These are phyloP conservation scores for Cutaneotrichosporon cutaneum DNA, from an alignment of 1,284 basidiomycete species.

Conservation along the genomic window DNA sequence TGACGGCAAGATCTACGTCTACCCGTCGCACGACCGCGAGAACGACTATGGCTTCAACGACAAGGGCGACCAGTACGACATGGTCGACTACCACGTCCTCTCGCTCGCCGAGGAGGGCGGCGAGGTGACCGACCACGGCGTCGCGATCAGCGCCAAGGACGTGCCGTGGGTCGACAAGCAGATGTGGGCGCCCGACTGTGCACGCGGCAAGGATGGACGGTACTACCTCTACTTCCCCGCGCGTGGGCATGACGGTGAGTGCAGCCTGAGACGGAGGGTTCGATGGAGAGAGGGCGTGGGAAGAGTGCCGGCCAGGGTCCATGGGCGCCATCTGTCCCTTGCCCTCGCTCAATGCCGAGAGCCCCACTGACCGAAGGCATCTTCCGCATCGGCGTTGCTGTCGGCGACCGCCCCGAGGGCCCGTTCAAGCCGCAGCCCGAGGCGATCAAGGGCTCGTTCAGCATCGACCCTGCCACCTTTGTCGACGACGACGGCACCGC, in stretches of 20 bases:
- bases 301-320: neutral
- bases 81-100: slow-evolving; percentile 45
- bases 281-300: no score
- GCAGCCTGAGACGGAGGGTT: no score
- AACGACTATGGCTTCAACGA: slow-evolving; percentile 41
- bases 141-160: slow-evolving; percentile 33
- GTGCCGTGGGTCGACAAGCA: slow-evolving; percentile 43
- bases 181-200: slow-evolving; percentile 43
- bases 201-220: slow-evolving; percentile 32
- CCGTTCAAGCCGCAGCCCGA: slow-evolving; percentile 39
- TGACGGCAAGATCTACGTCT: slow-evolving; percentile 40
- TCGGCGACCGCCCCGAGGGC: slow-evolving; percentile 33
- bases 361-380: slow-evolving; percentile 31
- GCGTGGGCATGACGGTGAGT: slow-evolving; percentile 37
- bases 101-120: slow-evolving; percentile 34
- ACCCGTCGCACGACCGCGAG: slow-evolving; percentile 43
- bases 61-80: slow-evolving; percentile 45
- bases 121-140: slow-evolving; percentile 40
- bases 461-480: slow-evolving; percentile 43
- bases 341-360: no score
- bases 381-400: slow-evolving; percentile 43
- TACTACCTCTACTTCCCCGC: slow-evolving; percentile 47
- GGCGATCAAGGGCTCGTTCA: slow-evolving; percentile 36
- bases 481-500: slow-evolving; percentile 38
- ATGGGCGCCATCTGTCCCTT: neutral